Evolutionary conservation across 2,329 filamentous ascomycete species (phyloP), one percentile per base, ranked within the genome.

Genomic region (Aureobasidium sp.): DNA sequence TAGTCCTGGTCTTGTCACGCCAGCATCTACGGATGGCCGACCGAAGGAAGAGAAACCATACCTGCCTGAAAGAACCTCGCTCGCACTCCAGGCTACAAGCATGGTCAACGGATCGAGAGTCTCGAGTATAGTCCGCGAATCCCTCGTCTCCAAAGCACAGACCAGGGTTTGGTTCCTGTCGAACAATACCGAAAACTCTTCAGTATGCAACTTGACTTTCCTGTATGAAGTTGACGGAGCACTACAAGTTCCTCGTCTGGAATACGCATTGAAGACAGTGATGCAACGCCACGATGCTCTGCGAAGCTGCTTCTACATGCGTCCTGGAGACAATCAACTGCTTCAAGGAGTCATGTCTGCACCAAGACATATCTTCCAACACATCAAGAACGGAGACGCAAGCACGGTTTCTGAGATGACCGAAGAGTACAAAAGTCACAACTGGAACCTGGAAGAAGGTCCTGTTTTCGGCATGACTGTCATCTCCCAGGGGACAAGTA

Each of bases 381-480:
- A 8, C 4, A 36, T 67, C 8, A 61, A 61, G 39, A 31, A 31
- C 9, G 31, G 7, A 31, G 31, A 31, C 31, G 7, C 31, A 31
- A 31, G 31, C 31, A 31, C 31, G 7, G 31, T 31, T 6, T 31
- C 31, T 31, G 31, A 31, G 7, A 9, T 31, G 9, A 9, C 31
- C 31, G 27, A 42, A 31, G 55, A 37, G 17, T 42, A 15, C 17
- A 41, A 58, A 42, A 53, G 39, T 20, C 63, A 64, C 60, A 42
- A 37, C 5, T 72, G 60, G 48, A 66, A 70, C 47, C 55, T 72
- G 5, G 65, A 68, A 29, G 57, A 59, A 12, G 72, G 68, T 1
- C 62, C 70, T 31, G 63, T 62, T 25, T 31, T 31, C 31, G 31
- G 31, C 8, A 61, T 72, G 22, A 63, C 63, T 42, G 56, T 68